Conservation (phyloP, 2,329 filamentous ascomycete species). For the Talaromyces pinophilus region DNA sequence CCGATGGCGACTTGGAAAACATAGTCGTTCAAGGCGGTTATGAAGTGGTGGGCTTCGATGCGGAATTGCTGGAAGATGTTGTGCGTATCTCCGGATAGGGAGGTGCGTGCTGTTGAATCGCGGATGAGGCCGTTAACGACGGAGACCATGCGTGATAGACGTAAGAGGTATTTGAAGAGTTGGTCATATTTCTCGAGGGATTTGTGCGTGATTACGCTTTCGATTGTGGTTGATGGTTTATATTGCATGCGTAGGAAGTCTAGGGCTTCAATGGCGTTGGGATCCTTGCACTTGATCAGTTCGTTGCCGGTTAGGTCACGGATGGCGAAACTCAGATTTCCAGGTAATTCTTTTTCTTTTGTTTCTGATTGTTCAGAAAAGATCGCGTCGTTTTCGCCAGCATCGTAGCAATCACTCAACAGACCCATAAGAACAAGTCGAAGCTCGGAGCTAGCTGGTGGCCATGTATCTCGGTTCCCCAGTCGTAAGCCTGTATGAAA, state of each 20-base stretch:
- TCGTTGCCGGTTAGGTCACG: constrained; percentile 77
- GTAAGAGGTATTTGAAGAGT: constrained; percentile 77
- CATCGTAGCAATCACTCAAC: constrained; percentile 70
- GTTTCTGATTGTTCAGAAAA: constrained; percentile 18
- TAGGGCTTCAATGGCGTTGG: constrained; percentile 79
- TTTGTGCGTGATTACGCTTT: constrained; percentile 69
- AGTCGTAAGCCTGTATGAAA: constrained; percentile 79
- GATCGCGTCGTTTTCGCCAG: constrained; percentile 28
- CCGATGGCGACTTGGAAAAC: constrained; percentile 77
- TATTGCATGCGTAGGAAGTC: constrained; percentile 91
- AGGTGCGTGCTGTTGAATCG: constrained; percentile 50
- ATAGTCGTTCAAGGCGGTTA: constrained; percentile 71
- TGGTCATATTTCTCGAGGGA: constrained; percentile 79
- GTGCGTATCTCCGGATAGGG: constrained; percentile 38
- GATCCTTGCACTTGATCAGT: constrained; percentile 79
- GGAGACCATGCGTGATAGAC: constrained; percentile 75
- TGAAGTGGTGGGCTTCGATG: constrained; percentile 77
- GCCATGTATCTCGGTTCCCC: constrained; percentile 81
- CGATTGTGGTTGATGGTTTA: constrained; percentile 69
- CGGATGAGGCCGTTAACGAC: constrained; percentile 67
- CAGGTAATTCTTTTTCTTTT: constrained; percentile 56
- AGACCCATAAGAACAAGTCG: constrained; percentile 84
- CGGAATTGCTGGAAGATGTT: constrained; percentile 62
- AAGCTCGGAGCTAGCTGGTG: constrained; percentile 91
- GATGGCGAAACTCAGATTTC: constrained; percentile 78